Base-by-base conservation (phyloP, 2,329 filamentous ascomycete genomes). In the Decorospora gaudefroyi region DNA sequence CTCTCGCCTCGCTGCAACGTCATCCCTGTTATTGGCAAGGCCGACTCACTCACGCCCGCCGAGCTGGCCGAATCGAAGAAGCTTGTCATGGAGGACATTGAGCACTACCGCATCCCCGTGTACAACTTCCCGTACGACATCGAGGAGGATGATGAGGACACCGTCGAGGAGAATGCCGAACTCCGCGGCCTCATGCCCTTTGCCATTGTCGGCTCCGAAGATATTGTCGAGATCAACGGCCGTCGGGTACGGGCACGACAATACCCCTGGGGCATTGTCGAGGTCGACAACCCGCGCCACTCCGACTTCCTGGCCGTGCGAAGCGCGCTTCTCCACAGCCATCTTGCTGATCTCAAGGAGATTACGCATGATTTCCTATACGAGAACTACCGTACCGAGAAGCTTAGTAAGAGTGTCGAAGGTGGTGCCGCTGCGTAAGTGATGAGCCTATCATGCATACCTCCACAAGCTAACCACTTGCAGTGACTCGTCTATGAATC, bases 41-140 rank as follows among this genome's bases (percentile, higher is more conserved):
- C 93, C 70, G 93, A 99, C 73, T 95, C 93, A 15, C 86, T 99
- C 53, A 99, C 93, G 43, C 93, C 93, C 26, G 87, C 89, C 59
- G 93, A 99, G 78, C 82, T 99, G 55, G 93, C 93, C 59, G 93
- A 99, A 76, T 97, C 92, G 61, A 99, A 99, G 85, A 99, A 97
- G 82, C 83, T 99, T 51, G 91, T 99, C 69, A 99, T 99, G 93
- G 93, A 99, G 79, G 93, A 99, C 72, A 99, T 99, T 63, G 93
- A 99, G 77, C 93, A 99, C 76, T 99, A 99, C 80, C 88, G 93
- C 70, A 99, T 99, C 63, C 93, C 93, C 32, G 92, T 99, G 57
- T 99, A 99, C 83, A 99, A 99, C 83, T 99, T 99, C 81, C 93
- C 93, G 35, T 99, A 99, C 78, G 93, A 99, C 64, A 95, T 99